Percentiles rank a stretch among this genome's conserved stretches.
Conservation (phyloP, 208 protist genomes). For the Trypanosoma platydactyli region DNA sequence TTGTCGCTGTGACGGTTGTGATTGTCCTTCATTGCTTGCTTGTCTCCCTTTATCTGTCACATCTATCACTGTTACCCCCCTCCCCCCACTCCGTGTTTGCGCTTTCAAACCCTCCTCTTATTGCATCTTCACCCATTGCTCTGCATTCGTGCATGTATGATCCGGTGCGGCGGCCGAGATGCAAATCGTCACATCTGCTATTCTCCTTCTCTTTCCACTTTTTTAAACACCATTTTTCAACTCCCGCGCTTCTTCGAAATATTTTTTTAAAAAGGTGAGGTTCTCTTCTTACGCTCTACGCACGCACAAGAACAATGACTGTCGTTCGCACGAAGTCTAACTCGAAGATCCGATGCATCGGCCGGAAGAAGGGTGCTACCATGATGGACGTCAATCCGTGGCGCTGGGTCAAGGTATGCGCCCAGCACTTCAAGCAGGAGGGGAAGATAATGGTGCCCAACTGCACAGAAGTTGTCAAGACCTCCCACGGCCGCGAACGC, state of each 20-base stretch:
- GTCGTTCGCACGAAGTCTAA: constrained; percentile 24
- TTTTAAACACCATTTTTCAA: too few species aligned
- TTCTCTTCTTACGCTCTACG: constrained; percentile 17
- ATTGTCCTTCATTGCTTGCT: background rate
- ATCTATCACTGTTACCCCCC: background rate
- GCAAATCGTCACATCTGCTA: too few species aligned
- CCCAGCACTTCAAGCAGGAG: constrained; percentile 96
- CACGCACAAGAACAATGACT: constrained; percentile 24
- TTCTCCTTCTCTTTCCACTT: too few species aligned
- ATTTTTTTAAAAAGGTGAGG: constrained; percentile 26
- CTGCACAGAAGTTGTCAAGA: constrained; percentile 98
- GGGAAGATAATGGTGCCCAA: constrained; percentile 94
- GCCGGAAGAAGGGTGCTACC: constrained; percentile 89
- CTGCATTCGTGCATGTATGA: too few species aligned
- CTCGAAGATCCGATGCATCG: constrained; percentile 87
- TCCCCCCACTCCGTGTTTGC: background rate
- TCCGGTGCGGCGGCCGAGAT: too few species aligned
- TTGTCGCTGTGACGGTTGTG: background rate
- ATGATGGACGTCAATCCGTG: constrained; percentile 95
- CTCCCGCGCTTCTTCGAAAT: constrained; percentile 9
- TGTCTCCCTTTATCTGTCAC: background rate
- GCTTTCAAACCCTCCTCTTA: background rate
- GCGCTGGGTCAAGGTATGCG: constrained; percentile 95
- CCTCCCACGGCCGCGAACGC: constrained; percentile 94
- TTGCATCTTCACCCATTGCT: background rate